Evolutionary conservation across 225 moss, liverwort and hornwort species (phyloP).

Genomic region (Pseudoscleropodium purum): DNA sequence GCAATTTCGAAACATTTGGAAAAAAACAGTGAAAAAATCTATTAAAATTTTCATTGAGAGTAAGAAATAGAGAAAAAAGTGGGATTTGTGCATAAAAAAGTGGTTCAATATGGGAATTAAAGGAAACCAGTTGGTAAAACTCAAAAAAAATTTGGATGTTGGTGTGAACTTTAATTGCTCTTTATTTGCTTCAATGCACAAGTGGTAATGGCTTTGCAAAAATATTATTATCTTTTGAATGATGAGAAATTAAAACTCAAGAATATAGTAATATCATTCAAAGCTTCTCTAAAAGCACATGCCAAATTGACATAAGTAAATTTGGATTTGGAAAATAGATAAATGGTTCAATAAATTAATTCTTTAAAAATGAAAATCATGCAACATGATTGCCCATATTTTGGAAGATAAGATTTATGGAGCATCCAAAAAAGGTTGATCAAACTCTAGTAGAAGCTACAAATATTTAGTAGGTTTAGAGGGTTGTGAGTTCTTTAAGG

Average conservation of each 20-base stretch:
- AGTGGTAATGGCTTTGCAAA: accelerated
- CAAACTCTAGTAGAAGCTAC: accelerated
- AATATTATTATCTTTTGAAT: background rate
- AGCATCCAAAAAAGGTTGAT: background rate
- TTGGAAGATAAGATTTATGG: background rate
- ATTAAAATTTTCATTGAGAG: too few species aligned
- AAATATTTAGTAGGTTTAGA: too few species aligned
- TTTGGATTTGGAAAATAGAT: background rate
- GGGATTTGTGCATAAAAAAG: too few species aligned
- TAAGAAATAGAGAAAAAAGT: too few species aligned
- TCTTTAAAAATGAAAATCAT: background rate
- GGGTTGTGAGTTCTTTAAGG: too few species aligned
- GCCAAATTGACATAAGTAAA: background rate
- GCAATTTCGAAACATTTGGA: too few species aligned
- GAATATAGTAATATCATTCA: accelerated
- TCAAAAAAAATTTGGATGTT: too few species aligned
- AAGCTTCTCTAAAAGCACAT: background rate
- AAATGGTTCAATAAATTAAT: too few species aligned
- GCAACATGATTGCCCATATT: background rate
- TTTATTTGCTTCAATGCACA: background rate
- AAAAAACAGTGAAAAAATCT: too few species aligned
- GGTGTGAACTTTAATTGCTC: too few species aligned
- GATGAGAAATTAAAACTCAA: background rate
- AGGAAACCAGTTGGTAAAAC: too few species aligned
- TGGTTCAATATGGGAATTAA: too few species aligned